phyloP scores from a whole-genome alignment of 2,329 filamentous ascomycete species.

The Nemania abortiva region DNA sequence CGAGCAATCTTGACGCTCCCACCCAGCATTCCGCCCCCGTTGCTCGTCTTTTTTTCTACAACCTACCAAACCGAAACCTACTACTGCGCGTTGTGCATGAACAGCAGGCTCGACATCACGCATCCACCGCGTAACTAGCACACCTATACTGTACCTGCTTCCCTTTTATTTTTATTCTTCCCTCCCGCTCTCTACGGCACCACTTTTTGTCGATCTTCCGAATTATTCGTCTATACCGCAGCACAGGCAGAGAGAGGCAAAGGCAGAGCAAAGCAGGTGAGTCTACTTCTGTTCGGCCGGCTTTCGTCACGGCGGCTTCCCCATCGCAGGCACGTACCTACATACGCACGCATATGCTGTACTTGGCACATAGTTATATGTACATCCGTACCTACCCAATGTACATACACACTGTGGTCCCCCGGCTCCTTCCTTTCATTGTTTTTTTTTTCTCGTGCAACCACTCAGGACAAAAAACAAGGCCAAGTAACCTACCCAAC shows the following conservation, averaged over 20 bases:
- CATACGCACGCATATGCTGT: neutral
- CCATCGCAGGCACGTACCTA: neutral
- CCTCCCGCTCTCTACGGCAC: neutral
- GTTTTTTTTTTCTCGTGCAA: conserved; percentile 16
- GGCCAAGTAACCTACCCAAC: conserved; percentile 4
- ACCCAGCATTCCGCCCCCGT: conserved; percentile 27
- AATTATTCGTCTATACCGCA: neutral
- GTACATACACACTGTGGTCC: conserved; percentile 24
- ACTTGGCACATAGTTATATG: neutral
- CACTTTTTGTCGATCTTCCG: neutral
- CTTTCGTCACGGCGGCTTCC: conserved; percentile 20
- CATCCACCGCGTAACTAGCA: neutral
- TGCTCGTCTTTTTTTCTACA: conserved; percentile 19
- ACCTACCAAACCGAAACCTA: conserved; percentile 1
- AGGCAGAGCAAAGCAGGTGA: conserved; percentile 20
- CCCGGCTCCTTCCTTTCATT: conserved; percentile 9
- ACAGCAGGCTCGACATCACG: conserved; percentile 23
- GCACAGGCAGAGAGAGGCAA: neutral
- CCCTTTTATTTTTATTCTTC: neutral
- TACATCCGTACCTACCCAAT: neutral
- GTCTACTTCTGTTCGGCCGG: conserved; percentile 1
- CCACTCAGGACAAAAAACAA: conserved; percentile 22
- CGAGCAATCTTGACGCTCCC: conserved; percentile 14
- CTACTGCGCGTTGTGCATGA: conserved; percentile 36
- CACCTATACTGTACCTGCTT: neutral